phyloP scores from a whole-genome alignment of 768 basidiomycete genomes.

The Boletellus ananas region DNA sequence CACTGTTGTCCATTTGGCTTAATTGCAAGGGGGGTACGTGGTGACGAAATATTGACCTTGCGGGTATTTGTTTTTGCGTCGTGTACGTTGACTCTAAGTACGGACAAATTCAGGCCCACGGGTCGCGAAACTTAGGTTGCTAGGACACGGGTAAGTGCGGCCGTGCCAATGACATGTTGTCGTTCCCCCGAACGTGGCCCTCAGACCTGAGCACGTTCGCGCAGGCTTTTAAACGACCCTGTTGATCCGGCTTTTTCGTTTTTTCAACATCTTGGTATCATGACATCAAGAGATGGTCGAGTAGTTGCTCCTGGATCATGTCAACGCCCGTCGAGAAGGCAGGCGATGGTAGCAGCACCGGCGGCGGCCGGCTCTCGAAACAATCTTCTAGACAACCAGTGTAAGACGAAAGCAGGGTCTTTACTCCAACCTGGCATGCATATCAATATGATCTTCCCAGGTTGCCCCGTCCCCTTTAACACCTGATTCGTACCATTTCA shows the following conservation, averaged over 20 bases:
- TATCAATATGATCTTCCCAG: no score
- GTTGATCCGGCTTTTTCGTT: neutral
- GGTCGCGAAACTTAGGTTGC: conserved; percentile 4
- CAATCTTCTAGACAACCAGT: no score
- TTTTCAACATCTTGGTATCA: neutral
- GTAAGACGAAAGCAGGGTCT: no score
- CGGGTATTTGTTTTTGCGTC: conserved; percentile 3
- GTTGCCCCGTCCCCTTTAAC: no score
- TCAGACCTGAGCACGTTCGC: neutral
- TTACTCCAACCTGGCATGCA: no score
- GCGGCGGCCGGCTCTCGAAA: neutral
- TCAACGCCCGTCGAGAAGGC: neutral
- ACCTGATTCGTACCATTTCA: neutral
- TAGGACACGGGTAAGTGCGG: neutral
- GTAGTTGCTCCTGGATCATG: neutral
- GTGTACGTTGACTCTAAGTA: conserved; percentile 17
- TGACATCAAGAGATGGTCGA: neutral
- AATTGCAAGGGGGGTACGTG: conserved; percentile 13
- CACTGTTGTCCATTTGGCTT: conserved; percentile 23
- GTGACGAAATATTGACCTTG: conserved; percentile 18
- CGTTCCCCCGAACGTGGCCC: neutral
- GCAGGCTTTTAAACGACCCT: neutral
- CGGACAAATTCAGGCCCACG: conserved; percentile 27
- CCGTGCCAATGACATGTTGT: neutral
- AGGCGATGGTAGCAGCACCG: neutral